phyloP scores from a whole-genome alignment of 768 basidiomycete genomes.

The Paxillus ammoniavirescens region DNA sequence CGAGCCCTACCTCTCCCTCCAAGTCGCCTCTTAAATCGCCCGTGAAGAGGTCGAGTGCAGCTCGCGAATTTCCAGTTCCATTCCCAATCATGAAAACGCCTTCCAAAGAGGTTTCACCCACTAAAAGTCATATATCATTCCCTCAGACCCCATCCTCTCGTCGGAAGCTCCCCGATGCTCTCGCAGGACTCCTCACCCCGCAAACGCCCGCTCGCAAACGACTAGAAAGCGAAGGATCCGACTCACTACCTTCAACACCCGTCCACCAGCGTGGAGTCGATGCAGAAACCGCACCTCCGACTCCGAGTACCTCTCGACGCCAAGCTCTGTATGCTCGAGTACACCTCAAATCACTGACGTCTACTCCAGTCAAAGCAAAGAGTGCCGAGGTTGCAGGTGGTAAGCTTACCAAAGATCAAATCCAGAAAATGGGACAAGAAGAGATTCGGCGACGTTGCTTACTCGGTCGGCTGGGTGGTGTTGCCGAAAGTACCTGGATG shows the following conservation, averaged over 20 bases:
- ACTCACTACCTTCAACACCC: conserved; percentile 62
- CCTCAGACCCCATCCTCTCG: conserved; percentile 65
- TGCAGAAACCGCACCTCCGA: conserved; percentile 58
- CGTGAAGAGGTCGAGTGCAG: conserved; percentile 10
- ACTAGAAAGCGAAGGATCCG: conserved; percentile 37
- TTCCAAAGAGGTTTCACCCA: conserved; percentile 38
- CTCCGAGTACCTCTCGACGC: conserved; percentile 72
- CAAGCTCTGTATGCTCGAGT: conserved; percentile 82
- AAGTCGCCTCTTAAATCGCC: conserved; percentile 41
- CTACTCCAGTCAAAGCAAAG: conserved; percentile 60
- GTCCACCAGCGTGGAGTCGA: conserved; percentile 56
- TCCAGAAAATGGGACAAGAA: conserved; percentile 72
- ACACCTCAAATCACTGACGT: conserved; percentile 66
- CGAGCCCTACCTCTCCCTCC: conserved; percentile 36
- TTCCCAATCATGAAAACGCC: conserved; percentile 45
- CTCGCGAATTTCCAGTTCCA: conserved; percentile 29
- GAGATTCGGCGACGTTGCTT: conserved; percentile 75
- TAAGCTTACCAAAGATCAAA: conserved; percentile 60
- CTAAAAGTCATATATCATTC: conserved; percentile 49
- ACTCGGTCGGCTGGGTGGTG: conserved; percentile 71
- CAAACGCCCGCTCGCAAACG: conserved; percentile 43
- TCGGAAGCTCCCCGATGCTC: conserved; percentile 33
- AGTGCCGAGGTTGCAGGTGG: conserved; percentile 40
- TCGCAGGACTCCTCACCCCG: conserved; percentile 37
- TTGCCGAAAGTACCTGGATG: conserved; percentile 93